A percentile compares a stretch with the other conserved stretches of the same genome.
Evolutionary conservation across 2,329 filamentous ascomycete species (phyloP).

Genomic region (Diplodia scrobiculata): DNA sequence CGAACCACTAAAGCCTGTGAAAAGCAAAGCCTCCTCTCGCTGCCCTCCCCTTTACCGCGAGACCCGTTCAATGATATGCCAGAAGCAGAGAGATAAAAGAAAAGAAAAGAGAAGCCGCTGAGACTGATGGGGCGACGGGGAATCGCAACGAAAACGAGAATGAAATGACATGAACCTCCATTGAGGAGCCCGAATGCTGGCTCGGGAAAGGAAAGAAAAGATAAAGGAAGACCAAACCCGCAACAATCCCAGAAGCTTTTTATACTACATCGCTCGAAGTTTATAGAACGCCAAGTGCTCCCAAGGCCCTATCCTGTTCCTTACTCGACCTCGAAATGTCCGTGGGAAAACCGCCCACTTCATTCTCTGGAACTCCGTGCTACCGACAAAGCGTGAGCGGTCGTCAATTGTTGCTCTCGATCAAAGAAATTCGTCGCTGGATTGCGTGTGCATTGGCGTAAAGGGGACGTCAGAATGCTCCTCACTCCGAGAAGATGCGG

Average conservation of each 20-base stretch:
- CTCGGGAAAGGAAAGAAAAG: slow-evolving; percentile 18
- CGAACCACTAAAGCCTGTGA: background rate
- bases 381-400: slow-evolving; percentile 23
- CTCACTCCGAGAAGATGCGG: slow-evolving; percentile 44
- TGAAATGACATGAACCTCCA: slow-evolving; percentile 17
- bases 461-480: slow-evolving; percentile 9
- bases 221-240: background rate
- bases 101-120: slow-evolving; percentile 5
- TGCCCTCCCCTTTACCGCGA: background rate
- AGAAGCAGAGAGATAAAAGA: background rate
- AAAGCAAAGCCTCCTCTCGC: background rate
- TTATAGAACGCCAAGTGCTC: slow-evolving; percentile 26
- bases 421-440: slow-evolving; percentile 28
- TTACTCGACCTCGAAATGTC: slow-evolving; percentile 13
- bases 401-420: slow-evolving; percentile 25
- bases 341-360: slow-evolving; percentile 16
- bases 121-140: slow-evolving; percentile 17
- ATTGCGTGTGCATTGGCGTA: slow-evolving; percentile 18
- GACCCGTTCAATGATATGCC: slow-evolving; percentile 1
- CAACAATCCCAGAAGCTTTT: slow-evolving; percentile 26
- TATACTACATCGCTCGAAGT: slow-evolving; percentile 28
- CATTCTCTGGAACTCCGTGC: slow-evolving; percentile 28
- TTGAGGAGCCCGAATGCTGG: slow-evolving; percentile 24
- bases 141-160: slow-evolving; percentile 22
- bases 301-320: slow-evolving; percentile 12